Base-by-base conservation (phyloP, 2,329 filamentous ascomycete species). In the Saccharata proteae region DNA sequence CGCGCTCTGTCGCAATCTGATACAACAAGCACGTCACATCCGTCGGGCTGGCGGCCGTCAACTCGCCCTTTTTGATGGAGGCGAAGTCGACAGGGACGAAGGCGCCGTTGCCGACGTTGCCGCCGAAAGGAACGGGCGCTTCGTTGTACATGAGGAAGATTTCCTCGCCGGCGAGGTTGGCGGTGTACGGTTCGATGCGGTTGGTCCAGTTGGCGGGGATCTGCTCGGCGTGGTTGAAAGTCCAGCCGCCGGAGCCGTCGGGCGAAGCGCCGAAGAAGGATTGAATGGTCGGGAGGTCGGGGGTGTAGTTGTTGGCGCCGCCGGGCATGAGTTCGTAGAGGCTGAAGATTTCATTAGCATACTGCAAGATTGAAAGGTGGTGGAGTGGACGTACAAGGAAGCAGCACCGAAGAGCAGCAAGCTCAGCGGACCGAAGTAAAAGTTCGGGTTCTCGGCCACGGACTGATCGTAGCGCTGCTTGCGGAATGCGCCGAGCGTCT, bases 391-490 rank as follows among this genome's bases (percentile, higher is more conserved):
- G n/a, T n/a, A n/a, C n/a, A 30, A 30, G 11, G 27, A 19, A 10
- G 27, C 12, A 16, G 27, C 27, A 7, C 27, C 27, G 16, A 7
- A 30, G 12, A 30, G 10, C 10, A 30, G 16, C 12, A 30, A 16
- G 13, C 10, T 65, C 31, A 64, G 59, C 2, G 63, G 68, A 10
- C 62, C 66, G 33, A 64, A 67, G 51, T 65, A 71, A 45, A 68
- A 68, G 26, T 64, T 54, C 0, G 66, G 65, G 45, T 71, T 70
- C 18, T 56, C 61, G 22, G 49, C 48, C 10, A 67, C 57, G 26
- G 55, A 60, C 44, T 70, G 55, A 6, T 62, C 40, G 39, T 65
- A 65, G 2, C 62, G 58, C 14, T 40, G 24, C 2, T 38, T 42
- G 15, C 43, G 45, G 13, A 41, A 40, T 17, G 44, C 43, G 13